Conservation (phyloP, 2,329 filamentous ascomycete species). For the Rugonectria rugulosa region DNA sequence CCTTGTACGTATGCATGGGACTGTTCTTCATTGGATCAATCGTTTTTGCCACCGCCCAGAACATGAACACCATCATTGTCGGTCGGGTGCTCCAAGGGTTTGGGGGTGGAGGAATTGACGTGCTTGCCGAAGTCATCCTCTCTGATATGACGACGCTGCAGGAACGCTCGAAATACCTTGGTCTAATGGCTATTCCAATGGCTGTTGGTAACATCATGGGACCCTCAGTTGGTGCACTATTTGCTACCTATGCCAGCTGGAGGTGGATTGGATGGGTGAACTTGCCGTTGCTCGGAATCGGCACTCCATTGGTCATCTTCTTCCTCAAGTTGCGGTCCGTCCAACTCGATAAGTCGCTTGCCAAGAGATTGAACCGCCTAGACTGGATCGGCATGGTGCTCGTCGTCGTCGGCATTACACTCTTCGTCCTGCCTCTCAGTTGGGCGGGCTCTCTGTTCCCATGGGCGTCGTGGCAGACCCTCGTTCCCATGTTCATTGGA, state of each 20-base stretch:
- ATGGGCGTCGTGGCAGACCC: slow-evolving; percentile 44
- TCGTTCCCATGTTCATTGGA: slow-evolving; percentile 44
- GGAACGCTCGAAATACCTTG: slow-evolving; percentile 41
- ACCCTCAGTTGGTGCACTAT: slow-evolving; percentile 38
- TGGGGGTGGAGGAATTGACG: slow-evolving; percentile 43
- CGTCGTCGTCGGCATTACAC: slow-evolving; percentile 34
- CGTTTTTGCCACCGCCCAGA: slow-evolving; percentile 43
- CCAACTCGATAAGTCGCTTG: neutral
- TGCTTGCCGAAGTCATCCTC: slow-evolving; percentile 41
- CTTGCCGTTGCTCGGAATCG: slow-evolving; percentile 38
- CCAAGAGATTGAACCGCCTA: slow-evolving; percentile 40
- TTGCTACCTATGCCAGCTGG: slow-evolving; percentile 36
- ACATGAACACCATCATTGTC: slow-evolving; percentile 40
- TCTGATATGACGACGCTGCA: slow-evolving; percentile 45
- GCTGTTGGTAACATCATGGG: slow-evolving; percentile 33
- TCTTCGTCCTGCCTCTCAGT: slow-evolving; percentile 42
- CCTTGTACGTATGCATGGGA: slow-evolving; percentile 38
- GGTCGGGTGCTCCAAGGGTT: slow-evolving; percentile 45
- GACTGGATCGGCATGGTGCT: slow-evolving; percentile 44
- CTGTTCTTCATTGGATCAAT: slow-evolving; percentile 52
- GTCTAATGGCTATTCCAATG: slow-evolving; percentile 34
- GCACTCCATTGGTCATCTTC: slow-evolving; percentile 28
- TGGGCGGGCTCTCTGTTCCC: slow-evolving; percentile 45
- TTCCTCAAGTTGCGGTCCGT: slow-evolving; percentile 31
- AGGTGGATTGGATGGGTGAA: slow-evolving; percentile 47